Base-by-base conservation (phyloP, 2,329 filamentous ascomycete species). In the Fusarium sp. region DNA sequence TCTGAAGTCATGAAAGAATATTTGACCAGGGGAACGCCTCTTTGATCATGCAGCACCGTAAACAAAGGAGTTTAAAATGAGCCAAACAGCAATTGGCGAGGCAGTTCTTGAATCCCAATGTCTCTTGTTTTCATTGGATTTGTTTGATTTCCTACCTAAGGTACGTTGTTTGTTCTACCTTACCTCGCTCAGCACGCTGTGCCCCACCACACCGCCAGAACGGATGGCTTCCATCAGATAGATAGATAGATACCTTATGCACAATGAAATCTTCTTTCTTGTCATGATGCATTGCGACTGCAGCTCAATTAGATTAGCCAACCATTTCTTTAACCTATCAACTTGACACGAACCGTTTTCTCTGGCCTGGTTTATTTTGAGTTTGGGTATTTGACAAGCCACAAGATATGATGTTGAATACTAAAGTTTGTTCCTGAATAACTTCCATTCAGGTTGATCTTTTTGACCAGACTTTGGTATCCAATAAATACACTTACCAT, bases 141-240 rank as follows among this genome's bases (percentile, higher is more conserved):
- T 20, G 17, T 45, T 34, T 36, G n/a, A 45, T 61, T 48, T 48
- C 26, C 45, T 6, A 39, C 20, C 38, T 12, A 6, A n/a, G 12
- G 13, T 52, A n/a, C 47, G 22, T 51, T 32, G 44, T 56, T 69
- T 56, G 50, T 63, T 68, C 28, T 50, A 22, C n/a, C 14, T 34
- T 34, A 34, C 32, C 32, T 34, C 32, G 15, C 32, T 34, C 32
- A 34, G 32, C 32, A 34, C 44, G 39, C 50, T 63, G 39, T 38
- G 51, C 66, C 59, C 66, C 66, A 58, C 58, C 51, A 70, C 67
- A 70, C 67, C 67, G 67, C 67, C 36, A 65, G 66, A 70, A 51
- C 41, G 32, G 55, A 50, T 57, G 45, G 50, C 44, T 65, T 57
- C 39, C 45, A 62, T 36, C 45, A 55, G 30, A 54, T 18, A 36